Base-by-base conservation (phyloP, 2,329 filamentous ascomycete species). In the Arthrobotrys entomopaga region DNA sequence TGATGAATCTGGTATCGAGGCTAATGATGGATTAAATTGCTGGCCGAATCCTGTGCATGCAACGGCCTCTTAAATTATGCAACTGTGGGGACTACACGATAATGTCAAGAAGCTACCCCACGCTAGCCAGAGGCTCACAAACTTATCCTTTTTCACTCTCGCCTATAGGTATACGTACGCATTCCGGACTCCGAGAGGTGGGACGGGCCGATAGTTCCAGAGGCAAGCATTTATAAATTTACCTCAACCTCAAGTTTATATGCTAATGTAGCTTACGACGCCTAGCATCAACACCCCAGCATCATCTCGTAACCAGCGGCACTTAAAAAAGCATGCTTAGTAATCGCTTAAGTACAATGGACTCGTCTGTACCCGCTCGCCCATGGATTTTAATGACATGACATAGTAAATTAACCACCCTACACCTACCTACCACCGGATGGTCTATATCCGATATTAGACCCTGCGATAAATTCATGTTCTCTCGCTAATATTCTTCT, bases 291-390 rank as follows among this genome's bases (percentile, higher is more conserved):
- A 40, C 15, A 43, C 57, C 29, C 29, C 10, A 34, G 29, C 10
- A 34, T 34, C 10, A 34, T 34, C 29, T 34, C 29, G 29, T 34
- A 34, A 34, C 29, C 29, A 3, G 29, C 29, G 6, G 29, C 29
- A 34, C 6, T 34, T 10, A 34, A 10, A 5, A 10, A 34, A 1
- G 29, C 1, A 6, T 10, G 46, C 46, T 50, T 15, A 61, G 58
- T 61, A 61, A 61, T 61, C 58, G 58, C 43, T 49, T 61, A 61
- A 50, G 43, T 22, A 61, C 22, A 40, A 48, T 13, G 16, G 42
- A 15, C 42, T 59, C 56, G 56, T 59, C 16, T 24, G 19, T 48
- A 48, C 56, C 53, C 53, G 29, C 16, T 20, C 49, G 49, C 16
- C 24, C 11, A 22, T 34, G 34, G 13, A 10, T 15, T 53, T 34